Evolutionary conservation across 441 rosid species (phyloP), one percentile per base, ranked within the genome.

Genomic region (Bruguiera hainesii): DNA sequence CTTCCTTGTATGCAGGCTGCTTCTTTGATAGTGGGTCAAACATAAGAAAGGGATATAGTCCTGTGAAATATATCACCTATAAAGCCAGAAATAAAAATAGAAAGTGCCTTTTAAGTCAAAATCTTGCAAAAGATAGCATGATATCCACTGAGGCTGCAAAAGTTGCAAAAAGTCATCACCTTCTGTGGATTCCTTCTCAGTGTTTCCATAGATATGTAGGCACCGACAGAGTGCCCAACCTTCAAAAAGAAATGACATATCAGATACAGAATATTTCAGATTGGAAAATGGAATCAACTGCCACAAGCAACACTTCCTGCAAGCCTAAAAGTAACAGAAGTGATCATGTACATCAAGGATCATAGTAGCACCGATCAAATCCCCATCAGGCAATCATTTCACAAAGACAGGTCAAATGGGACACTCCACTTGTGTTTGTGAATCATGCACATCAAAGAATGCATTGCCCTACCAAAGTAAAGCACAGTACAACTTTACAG

Each of bases 211-310:
- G 82, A 68, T 66, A 93, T 89, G 73, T 86, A 83, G 23, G 93
- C 77, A 65, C 97, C 98, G 64, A 90, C 86, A 64, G 97, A 93
- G 71, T 93, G 97, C 56, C 89, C 96, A 79, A 90, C 91, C 97
- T 90, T 74, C 70, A 68, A 66, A 76, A 37, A 76, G 71, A 3
- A 55, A 69, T 53, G n/a, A 37, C 15, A 75, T 56, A 51, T 72
- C 31, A 75, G 67, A 26, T 35, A 56, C 66, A 46, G 28, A 58
- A 7, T 35, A 55, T 46, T 55, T 66, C 55, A 63, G 35, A 29
- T 60, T 7, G 5, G 56, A 60, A 74, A 68, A 55, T 20, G 21
- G 8, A 63, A 55, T 57, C 37, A 52, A 68, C 35, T 7, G 37
- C 29, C 61, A 51, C 39, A 67, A 7, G 9, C 39, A 29, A 19